Base-by-base conservation (phyloP, 345 rosid species). In the Kernera saxatilis region DNA sequence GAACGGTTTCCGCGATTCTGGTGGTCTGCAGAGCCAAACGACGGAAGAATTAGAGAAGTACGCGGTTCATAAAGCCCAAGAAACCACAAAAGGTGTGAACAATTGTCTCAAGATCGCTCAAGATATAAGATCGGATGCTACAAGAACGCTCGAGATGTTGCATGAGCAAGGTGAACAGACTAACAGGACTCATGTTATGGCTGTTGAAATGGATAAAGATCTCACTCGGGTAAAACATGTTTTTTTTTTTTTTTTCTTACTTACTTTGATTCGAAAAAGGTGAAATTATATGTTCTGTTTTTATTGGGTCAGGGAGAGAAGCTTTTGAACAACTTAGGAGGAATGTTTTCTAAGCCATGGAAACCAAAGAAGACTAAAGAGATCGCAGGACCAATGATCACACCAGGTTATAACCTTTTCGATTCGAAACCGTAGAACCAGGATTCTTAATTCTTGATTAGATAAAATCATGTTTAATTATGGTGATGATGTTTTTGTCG, bases 261-360 rank as follows among this genome's bases (percentile, higher is more conserved):
- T 9, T 21, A 37, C 10, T 36, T 6, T 39, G 10, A 21, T 50
- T 17, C n/a, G 26, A 43, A 13, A 64, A 15, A 25, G 21, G 46
- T 53, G 32, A 55, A 15, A 5, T 11, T 1, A n/a, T 22, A 3
- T 41, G 5, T 21, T 58, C 0, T 54, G 7, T 57, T 56, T 15
- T 33, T 2, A 23, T 27, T 5, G 40, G 15, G 10, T 44, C 84
- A 94, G 99, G 98, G 99, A 35, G 99, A 92, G 83, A 94, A 87
- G 78, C 84, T 92, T 62, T 67, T 94, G 64, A 91, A 91, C 56
- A 84, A 80, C 68, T 97, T 94, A 36, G 99, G 98, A 23, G 99
- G 99, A 62, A 83, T 94, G 84, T 90, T 92, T 78, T 94, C 99
- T 5, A 91, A 57, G 79, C 79, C 97, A 3, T 94, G 99, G 99